Base-by-base conservation (phyloP, 805 yeast species). In the Candida chauliodis region DNA sequence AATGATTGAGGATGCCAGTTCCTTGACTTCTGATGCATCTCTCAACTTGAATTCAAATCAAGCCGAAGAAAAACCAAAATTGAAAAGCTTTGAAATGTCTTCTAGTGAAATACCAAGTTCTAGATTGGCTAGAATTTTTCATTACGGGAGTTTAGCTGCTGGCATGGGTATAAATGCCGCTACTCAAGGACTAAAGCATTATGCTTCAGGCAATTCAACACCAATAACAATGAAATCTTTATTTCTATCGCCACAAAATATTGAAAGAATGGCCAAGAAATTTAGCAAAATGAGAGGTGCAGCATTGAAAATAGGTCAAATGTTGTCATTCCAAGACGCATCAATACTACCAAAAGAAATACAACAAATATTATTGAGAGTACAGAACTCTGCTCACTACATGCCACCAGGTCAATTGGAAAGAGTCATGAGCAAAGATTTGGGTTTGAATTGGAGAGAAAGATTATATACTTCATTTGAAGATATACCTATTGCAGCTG, bases 271-370 rank as follows among this genome's bases (percentile, higher is more conserved):
- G 69, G 95, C 95, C 9, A 79, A 78, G 50, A 89, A 88, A 58
- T 79, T 93, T 50, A 78, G 93, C 36, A 80, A 86, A 54, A 93
- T 93, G 99, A 76, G 99, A 55, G 99, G 99, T n/a, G 99, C 98
- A 2, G 99, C 99, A 2, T 70, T 93, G 55, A 93, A 93, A 55
- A 76, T 93, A 40, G 99, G 99, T n/a, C 99, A 93, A 63, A 78
- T 93, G 84, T 66, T 93, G 60, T 87, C 96, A 2, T 91, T 93
- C 59, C 99, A 93, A 61, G 98, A 91, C 58, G 79, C 83, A 43
- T 73, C 85, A 21, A 78, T 91, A 23, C 63, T 91, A 29, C 98
- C 99, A 1, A 71, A 74, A 29, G 96, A 90, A 52, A 76, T 93
- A 41, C 95, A 88, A 51, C 77, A 80, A 49, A 79, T 91, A 30